Base-by-base conservation (phyloP, 2,329 filamentous ascomycete genomes). In the Fusarium pseudocircinatum region DNA sequence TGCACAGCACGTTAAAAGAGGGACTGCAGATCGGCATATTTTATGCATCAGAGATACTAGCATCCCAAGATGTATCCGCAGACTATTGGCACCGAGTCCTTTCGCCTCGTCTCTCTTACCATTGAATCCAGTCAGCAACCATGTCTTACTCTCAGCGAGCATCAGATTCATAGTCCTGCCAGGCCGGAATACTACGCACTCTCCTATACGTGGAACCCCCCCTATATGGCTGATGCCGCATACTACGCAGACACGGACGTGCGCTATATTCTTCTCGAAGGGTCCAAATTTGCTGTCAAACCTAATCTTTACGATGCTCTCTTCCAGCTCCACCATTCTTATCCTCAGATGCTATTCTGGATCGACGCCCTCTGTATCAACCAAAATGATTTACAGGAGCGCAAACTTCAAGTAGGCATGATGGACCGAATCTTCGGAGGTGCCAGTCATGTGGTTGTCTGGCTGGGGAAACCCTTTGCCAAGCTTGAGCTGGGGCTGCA, bases 301-400 rank as follows among this genome's bases (percentile, higher is more conserved):
- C 50, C 40, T 1, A 62, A 62, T 13, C 26, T 62, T 1, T 28
- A 58, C 14, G 26, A 62, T 15, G 60, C 40, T 8, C 24, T 62
- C 20, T 24, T 58, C 40, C 50, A 58, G 12, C 26, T 62, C n/a
- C 26, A 46, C 32, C 6, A 14, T 9, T 34, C 26, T 22, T 62
- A 15, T 18, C 6, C 50, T 2, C 24, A 13, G 10, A 62, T 16
- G 5, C 50, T 15, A 4, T 20, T 62, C 6, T 57, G 60, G 60
- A 46, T 62, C 12, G 60, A 57, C 26, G 50, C 60, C 2, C 18
- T 62, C 7, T 62, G 60, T 14, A 62, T 58, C 16, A 62, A 62
- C 28, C 60, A 62, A 22, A 16, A 1, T 1, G 32, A 62, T 12
- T 9, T n/a, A 1, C 13, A 46, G 1, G 60, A 62, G 32, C 50